phyloP scores from a whole-genome alignment of 73 alveolate species.

The Paramecium sonneborni region DNA sequence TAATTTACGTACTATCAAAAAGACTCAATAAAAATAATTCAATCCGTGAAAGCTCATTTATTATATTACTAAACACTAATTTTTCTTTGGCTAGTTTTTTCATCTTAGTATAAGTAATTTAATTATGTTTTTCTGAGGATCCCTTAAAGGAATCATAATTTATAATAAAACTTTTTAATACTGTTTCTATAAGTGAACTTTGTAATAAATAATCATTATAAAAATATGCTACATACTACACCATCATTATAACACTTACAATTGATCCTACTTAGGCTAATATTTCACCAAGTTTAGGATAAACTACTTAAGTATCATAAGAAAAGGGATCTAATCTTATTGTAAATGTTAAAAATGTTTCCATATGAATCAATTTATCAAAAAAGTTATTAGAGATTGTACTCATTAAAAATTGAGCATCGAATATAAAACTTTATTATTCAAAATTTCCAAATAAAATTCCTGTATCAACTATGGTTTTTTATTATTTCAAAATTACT shows the following conservation, averaged over 20 bases:
- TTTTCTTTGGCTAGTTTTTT: neutral
- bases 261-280: constrained; percentile 45
- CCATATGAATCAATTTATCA: neutral
- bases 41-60: neutral
- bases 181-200: neutral
- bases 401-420: neutral
- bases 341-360: neutral
- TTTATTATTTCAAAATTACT: neutral
- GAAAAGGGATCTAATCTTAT: neutral
- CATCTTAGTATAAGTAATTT: neutral
- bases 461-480: neutral
- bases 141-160: neutral
- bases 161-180: neutral
- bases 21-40: neutral
- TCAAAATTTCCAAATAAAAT: neutral
- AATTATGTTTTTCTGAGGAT: neutral
- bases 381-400: neutral
- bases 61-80: neutral
- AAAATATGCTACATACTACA: neutral
- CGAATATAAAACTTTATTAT: neutral
- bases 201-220: neutral
- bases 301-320: neutral
- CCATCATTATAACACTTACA: neutral
- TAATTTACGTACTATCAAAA: neutral
- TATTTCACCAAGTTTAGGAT: constrained; percentile 40